These are phyloP conservation scores for Anthracocystis setariae DNA, from an alignment of 1,284 basidiomycete species.

Conservation along the genomic window DNA sequence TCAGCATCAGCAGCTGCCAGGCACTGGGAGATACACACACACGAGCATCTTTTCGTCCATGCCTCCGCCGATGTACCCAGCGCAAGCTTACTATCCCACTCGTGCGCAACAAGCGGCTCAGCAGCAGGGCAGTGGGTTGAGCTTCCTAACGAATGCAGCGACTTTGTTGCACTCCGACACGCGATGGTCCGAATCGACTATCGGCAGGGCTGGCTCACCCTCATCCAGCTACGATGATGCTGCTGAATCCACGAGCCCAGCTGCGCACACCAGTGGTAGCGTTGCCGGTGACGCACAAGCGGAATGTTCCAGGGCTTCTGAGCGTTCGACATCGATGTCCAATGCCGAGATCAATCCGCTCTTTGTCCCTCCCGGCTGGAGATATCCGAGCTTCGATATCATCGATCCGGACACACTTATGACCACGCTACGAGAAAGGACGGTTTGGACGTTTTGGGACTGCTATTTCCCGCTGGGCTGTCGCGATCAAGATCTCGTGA, in stretches of 20 bases:
- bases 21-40: neutral
- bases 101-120: slow-evolving; percentile 8
- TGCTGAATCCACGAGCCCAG: slow-evolving; percentile 17
- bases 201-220: neutral
- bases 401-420: slow-evolving; percentile 31
- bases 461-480: slow-evolving; percentile 42
- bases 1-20: neutral
- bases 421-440: slow-evolving; percentile 24
- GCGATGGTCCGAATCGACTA: slow-evolving; percentile 14
- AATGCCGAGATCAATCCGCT: slow-evolving; percentile 14
- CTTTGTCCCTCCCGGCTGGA: slow-evolving; percentile 24
- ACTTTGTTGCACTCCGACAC: slow-evolving; percentile 15
- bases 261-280: slow-evolving; percentile 13
- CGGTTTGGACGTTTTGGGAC: slow-evolving; percentile 53
- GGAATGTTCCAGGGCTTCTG: slow-evolving; percentile 4
- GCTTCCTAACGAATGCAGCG: slow-evolving; percentile 22
- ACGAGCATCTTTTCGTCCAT: slow-evolving; percentile 25
- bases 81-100: slow-evolving; percentile 27
- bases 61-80: slow-evolving; percentile 28
- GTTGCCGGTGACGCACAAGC: slow-evolving; percentile 13
- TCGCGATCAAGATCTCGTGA: slow-evolving; percentile 45
- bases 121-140: slow-evolving; percentile 19
- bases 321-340: slow-evolving; percentile 7
- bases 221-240: slow-evolving; percentile 11
- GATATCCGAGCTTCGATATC: slow-evolving; percentile 22